These are phyloP conservation scores for Clathrus columnatus DNA, from an alignment of 768 basidiomycete species.

Conservation along the genomic window DNA sequence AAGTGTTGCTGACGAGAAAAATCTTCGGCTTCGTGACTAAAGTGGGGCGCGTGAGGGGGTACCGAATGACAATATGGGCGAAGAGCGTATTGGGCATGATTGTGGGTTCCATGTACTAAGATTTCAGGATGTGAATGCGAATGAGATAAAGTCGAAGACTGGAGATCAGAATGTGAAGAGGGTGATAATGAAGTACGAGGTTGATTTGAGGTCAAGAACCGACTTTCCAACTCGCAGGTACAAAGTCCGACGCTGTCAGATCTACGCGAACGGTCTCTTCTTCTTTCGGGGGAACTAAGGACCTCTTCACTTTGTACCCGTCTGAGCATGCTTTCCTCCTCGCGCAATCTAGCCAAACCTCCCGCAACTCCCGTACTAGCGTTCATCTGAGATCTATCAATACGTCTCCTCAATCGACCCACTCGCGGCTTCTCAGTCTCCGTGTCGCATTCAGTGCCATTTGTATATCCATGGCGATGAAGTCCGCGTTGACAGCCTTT, in stretches of 20 bases:
- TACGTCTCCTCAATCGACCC: constrained; percentile 5
- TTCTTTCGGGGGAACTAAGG: constrained; percentile 30
- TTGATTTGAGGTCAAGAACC: background rate
- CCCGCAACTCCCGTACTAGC: constrained; percentile 5
- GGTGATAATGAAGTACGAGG: background rate
- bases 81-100: background rate
- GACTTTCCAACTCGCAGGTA: background rate
- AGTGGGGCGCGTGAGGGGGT: constrained; percentile 19
- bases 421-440: constrained; percentile 13
- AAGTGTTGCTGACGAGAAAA: constrained; percentile 91
- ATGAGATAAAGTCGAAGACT: constrained; percentile 15
- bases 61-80: constrained; percentile 21
- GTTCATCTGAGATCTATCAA: constrained; percentile 19
- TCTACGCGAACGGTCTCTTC: background rate
- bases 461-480: constrained; percentile 41
- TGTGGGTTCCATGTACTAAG: background rate
- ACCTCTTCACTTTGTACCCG: constrained; percentile 58
- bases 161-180: background rate
- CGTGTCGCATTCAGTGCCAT: constrained; percentile 32
- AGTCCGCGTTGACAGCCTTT: constrained; percentile 30
- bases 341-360: constrained; percentile 12
- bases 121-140: constrained; percentile 25
- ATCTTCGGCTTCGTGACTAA: constrained; percentile 28
- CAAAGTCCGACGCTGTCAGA: background rate
- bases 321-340: constrained; percentile 33